Evolutionary conservation across 2,329 filamentous ascomycete genomes (phyloP).

Genomic region (Fonsecaea multimorphosa): DNA sequence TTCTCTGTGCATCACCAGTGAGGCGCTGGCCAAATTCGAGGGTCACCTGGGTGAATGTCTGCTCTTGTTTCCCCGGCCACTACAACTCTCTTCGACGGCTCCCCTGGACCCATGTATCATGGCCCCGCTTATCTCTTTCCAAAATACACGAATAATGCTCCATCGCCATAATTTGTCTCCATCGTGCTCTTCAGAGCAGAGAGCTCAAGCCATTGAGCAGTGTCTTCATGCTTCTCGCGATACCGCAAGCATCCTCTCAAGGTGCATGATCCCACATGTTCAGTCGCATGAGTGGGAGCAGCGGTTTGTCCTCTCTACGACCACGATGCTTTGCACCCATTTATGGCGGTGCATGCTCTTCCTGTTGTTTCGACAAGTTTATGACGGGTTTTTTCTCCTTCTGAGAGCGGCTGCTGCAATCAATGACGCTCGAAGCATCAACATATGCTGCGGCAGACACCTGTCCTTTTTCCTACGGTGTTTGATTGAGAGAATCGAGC

Average conservation of each 20-base stretch:
- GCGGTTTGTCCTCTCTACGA: constrained; percentile 69
- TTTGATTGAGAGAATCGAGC: constrained; percentile 64
- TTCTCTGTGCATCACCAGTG: constrained; percentile 68
- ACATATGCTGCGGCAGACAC: constrained; percentile 79
- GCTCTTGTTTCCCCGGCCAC: constrained; percentile 74
- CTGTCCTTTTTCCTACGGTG: constrained; percentile 78
- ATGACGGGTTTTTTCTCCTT: constrained; percentile 73
- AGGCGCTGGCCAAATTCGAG: constrained; percentile 78
- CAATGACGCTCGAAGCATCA: constrained; percentile 72
- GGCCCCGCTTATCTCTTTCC: constrained; percentile 75
- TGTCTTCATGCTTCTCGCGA: constrained; percentile 78
- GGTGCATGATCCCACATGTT: constrained; percentile 61
- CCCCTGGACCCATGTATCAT: constrained; percentile 76
- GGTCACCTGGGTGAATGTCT: constrained; percentile 78
- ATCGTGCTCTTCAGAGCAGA: constrained; percentile 67
- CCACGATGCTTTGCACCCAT: constrained; percentile 78
- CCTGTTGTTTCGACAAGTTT: constrained; percentile 75
- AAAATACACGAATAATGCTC: constrained; percentile 82
- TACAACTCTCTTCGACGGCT: constrained; percentile 69
- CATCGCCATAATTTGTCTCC: constrained; percentile 88
- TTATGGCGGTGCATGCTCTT: constrained; percentile 87
- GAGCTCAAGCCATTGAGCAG: constrained; percentile 74
- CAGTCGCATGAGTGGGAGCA: constrained; percentile 50
- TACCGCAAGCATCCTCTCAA: constrained; percentile 75
- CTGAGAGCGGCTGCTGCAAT: constrained; percentile 74